A percentile compares a stretch with the other conserved stretches of the same genome.
Evolutionary conservation across 1,139 yeast species (phyloP).

Genomic region (Kurtzmaniella quercitrusa): DNA sequence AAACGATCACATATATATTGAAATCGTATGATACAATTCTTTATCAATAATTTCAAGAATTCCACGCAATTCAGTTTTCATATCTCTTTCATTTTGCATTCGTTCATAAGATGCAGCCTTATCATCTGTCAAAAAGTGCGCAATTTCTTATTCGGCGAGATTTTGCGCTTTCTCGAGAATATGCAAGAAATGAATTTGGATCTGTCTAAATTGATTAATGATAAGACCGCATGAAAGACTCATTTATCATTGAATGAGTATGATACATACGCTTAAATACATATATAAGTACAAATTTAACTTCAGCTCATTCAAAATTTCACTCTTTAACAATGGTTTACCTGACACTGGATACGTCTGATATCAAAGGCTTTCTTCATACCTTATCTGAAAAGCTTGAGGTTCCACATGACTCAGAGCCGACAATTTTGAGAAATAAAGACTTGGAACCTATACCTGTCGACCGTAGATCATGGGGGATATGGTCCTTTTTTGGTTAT

Average conservation of each 20-base stretch:
- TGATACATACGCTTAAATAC: background rate
- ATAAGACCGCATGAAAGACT: background rate
- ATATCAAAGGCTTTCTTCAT: background rate
- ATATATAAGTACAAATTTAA: background rate
- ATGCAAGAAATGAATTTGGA: background rate
- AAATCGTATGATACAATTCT: no score
- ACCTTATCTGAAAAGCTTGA: slow-evolving; percentile 3
- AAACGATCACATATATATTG: no score
- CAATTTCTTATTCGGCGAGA: background rate
- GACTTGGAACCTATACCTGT: slow-evolving; percentile 20
- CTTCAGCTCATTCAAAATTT: background rate
- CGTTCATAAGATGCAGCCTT: background rate
- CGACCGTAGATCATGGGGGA: slow-evolving; percentile 18
- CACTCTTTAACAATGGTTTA: slow-evolving; percentile 4
- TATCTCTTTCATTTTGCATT: no score
- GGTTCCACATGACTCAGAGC: slow-evolving; percentile 10
- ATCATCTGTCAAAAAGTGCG: background rate
- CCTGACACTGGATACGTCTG: background rate
- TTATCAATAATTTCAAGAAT: background rate
- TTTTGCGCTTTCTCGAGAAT: background rate
- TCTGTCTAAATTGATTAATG: no score
- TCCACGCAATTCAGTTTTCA: slow-evolving; percentile 1
- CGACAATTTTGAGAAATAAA: slow-evolving; percentile 10
- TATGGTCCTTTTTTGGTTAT: slow-evolving; percentile 17
- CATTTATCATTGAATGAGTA: background rate